Conservation (phyloP, 2,329 filamentous ascomycete species). For the Dothiorella sarmentorum region DNA sequence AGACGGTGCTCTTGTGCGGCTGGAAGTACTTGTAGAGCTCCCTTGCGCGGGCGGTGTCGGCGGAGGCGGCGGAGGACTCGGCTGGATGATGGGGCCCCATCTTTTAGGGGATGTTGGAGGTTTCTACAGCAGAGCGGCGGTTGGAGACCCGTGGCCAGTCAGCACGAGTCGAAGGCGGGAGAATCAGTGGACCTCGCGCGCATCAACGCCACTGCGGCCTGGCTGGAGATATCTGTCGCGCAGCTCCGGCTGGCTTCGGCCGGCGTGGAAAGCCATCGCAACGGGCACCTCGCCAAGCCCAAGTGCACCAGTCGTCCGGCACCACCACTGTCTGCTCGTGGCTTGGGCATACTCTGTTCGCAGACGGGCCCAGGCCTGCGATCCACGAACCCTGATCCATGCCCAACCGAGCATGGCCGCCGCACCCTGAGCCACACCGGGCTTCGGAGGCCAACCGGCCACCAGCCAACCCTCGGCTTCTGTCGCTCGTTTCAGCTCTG, state of each 20-base stretch:
- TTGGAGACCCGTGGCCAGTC: neutral
- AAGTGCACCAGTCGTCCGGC: neutral
- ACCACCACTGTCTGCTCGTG: neutral
- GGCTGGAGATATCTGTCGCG: conserved; percentile 9
- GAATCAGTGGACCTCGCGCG: neutral
- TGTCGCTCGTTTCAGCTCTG: no score
- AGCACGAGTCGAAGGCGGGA: neutral
- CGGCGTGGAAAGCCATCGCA: neutral
- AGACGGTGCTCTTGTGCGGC: conserved; percentile 21
- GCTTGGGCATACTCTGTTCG: conserved; percentile 4
- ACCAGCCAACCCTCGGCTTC: no score
- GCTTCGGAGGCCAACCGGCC: neutral
- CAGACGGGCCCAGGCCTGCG: conserved; percentile 2
- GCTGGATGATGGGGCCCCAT: neutral
- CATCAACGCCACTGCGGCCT: neutral
- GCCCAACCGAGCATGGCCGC: conserved; percentile 12
- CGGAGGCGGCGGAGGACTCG: neutral
- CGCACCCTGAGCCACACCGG: conserved; percentile 3
- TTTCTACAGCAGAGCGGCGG: neutral
- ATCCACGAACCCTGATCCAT: conserved; percentile 5
- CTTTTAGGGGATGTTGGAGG: neutral
- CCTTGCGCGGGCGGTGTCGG: conserved; percentile 22
- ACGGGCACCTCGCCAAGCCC: conserved; percentile 1
- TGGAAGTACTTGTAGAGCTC: conserved; percentile 32
- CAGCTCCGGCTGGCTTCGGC: neutral